Evolutionary conservation across 352 stramenopile species (phyloP).

Genomic region (Hyaloperonospora arabidopsidis): DNA sequence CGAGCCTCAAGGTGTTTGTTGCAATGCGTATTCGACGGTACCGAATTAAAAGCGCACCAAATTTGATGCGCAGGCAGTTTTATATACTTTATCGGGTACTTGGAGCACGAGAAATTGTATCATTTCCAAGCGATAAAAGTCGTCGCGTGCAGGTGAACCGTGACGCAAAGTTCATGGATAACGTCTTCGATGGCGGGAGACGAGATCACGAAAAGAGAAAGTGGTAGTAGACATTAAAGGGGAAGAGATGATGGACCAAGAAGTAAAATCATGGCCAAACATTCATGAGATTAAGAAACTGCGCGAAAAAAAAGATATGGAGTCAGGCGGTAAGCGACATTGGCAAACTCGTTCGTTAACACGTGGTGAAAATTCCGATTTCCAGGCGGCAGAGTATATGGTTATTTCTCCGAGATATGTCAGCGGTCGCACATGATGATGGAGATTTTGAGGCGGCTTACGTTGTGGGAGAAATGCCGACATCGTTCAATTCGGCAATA

Average conservation of each 20-base stretch:
- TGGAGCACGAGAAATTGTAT: neutral
- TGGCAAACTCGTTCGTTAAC: neutral
- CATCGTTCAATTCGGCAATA: slow-evolving; percentile 12
- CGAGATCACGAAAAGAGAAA: neutral
- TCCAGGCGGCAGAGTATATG: neutral
- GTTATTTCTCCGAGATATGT: neutral
- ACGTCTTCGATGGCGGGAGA: neutral
- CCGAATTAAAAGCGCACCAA: slow-evolving; percentile 4
- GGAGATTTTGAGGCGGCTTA: slow-evolving; percentile 3
- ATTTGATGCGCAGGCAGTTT: slow-evolving; percentile 2
- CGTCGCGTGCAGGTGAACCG: neutral
- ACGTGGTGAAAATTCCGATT: neutral
- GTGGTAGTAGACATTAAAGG: neutral
- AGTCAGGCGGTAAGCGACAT: neutral
- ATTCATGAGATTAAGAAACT: neutral
- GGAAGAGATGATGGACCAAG: neutral
- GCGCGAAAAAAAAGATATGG: neutral
- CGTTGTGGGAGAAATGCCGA: slow-evolving; percentile 21
- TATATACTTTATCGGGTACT: slow-evolving; percentile 1
- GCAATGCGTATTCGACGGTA: neutral
- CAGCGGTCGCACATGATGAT: neutral
- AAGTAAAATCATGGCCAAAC: neutral
- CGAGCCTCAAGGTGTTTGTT: slow-evolving; percentile 5
- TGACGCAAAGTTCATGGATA: neutral
- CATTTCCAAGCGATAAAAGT: neutral